phyloP scores from a whole-genome alignment of 2,329 filamentous ascomycete species.

The Zelopaecilomyces penicillatus region DNA sequence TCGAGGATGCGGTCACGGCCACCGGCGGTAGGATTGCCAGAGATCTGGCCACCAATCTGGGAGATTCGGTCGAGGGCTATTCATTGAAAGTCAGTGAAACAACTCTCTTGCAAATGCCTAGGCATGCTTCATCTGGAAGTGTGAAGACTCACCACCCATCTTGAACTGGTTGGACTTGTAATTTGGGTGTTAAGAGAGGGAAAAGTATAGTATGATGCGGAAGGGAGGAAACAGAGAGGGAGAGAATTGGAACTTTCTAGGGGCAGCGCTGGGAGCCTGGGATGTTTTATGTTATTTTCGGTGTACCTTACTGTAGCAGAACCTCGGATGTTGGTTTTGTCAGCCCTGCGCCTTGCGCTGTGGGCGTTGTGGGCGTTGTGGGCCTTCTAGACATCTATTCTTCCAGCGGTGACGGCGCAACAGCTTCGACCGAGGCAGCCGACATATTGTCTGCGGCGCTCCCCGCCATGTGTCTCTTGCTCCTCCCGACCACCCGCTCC shows the following conservation, averaged over 20 bases:
- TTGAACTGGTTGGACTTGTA: conserved; percentile 11
- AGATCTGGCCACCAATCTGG: conserved; percentile 56
- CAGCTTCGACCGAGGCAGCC: conserved; percentile 25
- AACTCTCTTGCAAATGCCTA: neutral
- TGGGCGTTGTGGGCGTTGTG: too few species aligned
- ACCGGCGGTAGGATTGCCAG: conserved; percentile 47
- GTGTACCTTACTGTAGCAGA: conserved; percentile 2
- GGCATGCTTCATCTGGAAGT: neutral
- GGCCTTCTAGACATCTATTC: too few species aligned
- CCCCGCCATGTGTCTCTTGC: too few species aligned
- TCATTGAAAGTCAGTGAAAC: conserved; percentile 7
- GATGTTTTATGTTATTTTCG: conserved; percentile 1
- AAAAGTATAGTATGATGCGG: neutral
- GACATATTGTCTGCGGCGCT: neutral
- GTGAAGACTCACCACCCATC: conserved; percentile 28
- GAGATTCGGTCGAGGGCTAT: conserved; percentile 49
- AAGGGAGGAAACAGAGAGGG: neutral
- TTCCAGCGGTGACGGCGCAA: neutral
- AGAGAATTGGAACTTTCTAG: neutral
- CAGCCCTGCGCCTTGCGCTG: too few species aligned
- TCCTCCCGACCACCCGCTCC: too few species aligned
- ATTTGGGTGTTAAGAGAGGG: neutral
- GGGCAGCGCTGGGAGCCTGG: conserved; percentile 4
- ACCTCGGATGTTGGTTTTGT: conserved; percentile 17
- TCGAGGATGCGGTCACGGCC: conserved; percentile 50